These are phyloP conservation scores for Hypoxylon sp. DNA, from an alignment of 2,329 filamentous ascomycete species.

Conservation along the genomic window DNA sequence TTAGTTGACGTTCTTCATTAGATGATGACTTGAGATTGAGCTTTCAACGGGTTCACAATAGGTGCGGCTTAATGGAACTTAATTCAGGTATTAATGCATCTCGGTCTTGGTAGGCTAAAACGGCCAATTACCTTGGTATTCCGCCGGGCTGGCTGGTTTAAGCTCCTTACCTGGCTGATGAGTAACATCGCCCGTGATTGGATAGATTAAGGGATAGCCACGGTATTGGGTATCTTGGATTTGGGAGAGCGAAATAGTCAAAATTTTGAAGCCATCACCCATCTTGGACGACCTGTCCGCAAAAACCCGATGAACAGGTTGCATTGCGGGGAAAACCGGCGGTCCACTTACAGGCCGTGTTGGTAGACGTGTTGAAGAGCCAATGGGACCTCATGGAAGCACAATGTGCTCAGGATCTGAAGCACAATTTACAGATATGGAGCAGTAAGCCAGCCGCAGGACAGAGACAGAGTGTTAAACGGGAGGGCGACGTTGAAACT, in stretches of 20 bases:
- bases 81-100: slow-evolving; percentile 45
- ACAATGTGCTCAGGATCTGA: slow-evolving; percentile 40
- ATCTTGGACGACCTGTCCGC: slow-evolving; percentile 29
- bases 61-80: slow-evolving; percentile 41
- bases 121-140: slow-evolving; percentile 37
- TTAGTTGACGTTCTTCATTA: slow-evolving; percentile 16
- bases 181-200: slow-evolving; percentile 29
- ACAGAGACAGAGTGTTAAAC: slow-evolving; percentile 13
- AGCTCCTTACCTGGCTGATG: slow-evolving; percentile 13
- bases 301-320: slow-evolving; percentile 40
- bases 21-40: slow-evolving; percentile 15
- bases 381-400: slow-evolving; percentile 32
- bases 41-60: slow-evolving; percentile 22
- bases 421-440: slow-evolving; percentile 32
- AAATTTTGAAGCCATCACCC: slow-evolving; percentile 35
- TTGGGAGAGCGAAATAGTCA: slow-evolving; percentile 10
- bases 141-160: slow-evolving; percentile 32
- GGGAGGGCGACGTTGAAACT: slow-evolving; percentile 15
- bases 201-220: slow-evolving; percentile 22
- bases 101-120: slow-evolving; percentile 37
- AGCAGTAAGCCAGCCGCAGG: slow-evolving; percentile 25
- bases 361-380: slow-evolving; percentile 20
- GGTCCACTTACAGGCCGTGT: slow-evolving; percentile 26
- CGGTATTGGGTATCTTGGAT: slow-evolving; percentile 18
- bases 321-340: slow-evolving; percentile 41